Percentiles rank a stretch among this genome's conserved stretches.
phyloP scores from a whole-genome alignment of 2,329 filamentous ascomycete species.

The Penicillium sclerotigenum region DNA sequence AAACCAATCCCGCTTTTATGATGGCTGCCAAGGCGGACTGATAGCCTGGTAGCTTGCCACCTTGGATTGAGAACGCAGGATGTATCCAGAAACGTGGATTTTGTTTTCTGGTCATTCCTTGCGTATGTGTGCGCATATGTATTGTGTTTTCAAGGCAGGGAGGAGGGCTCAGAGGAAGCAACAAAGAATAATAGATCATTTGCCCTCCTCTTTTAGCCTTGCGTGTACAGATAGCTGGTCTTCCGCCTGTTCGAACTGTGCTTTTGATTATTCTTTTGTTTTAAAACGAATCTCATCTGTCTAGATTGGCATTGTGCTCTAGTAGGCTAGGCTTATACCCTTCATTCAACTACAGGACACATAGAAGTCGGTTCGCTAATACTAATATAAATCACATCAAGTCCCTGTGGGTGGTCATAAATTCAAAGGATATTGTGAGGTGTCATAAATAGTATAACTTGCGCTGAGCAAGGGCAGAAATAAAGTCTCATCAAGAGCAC shows the following conservation, averaged over 20 bases:
- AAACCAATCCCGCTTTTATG: constrained; percentile 16
- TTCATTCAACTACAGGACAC: background rate
- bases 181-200: constrained; percentile 25
- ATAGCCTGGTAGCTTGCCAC: constrained; percentile 22
- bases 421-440: background rate
- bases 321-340: background rate
- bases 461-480: background rate
- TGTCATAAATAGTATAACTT: background rate
- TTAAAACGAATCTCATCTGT: constrained; percentile 36
- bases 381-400: background rate
- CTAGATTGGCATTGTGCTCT: constrained; percentile 18
- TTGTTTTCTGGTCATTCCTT: constrained; percentile 12
- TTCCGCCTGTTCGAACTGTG: constrained; percentile 38
- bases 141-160: constrained; percentile 26
- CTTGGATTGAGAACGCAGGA: constrained; percentile 23
- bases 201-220: constrained; percentile 26
- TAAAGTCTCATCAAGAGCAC: background rate
- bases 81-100: constrained; percentile 1
- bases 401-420: background rate
- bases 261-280: constrained; percentile 31
- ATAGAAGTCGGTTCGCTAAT: background rate
- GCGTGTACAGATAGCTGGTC: constrained; percentile 45
- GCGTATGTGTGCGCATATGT: constrained; percentile 22
- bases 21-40: constrained; percentile 16
- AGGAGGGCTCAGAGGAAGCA: constrained; percentile 21